Conservation (phyloP, 2,329 filamentous ascomycete species). For the Cladosporium cucumerinum region DNA sequence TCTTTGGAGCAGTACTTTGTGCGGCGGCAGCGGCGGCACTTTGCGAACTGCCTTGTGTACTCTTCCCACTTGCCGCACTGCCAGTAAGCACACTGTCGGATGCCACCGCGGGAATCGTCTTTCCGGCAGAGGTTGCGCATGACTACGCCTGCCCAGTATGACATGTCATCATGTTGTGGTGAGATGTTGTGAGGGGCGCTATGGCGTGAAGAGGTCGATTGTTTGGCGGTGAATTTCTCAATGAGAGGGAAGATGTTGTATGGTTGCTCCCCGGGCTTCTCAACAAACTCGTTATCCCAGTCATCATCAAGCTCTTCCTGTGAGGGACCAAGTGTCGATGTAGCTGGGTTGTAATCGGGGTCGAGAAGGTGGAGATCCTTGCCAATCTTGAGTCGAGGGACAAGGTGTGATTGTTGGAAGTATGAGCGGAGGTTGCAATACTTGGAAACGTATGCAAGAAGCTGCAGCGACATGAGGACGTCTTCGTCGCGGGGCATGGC, state of each 20-base stretch:
- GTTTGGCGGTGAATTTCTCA: conserved; percentile 92
- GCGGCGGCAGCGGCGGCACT: conserved; percentile 89
- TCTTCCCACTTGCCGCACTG: conserved; percentile 99
- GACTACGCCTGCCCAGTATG: conserved; percentile 98
- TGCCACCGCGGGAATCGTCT: conserved; percentile 89
- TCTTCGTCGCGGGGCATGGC: conserved; percentile 97
- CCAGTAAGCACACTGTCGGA: conserved; percentile 96
- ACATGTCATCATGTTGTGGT: conserved; percentile 63
- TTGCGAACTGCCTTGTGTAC: conserved; percentile 93
- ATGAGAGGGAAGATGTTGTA: conserved; percentile 93
- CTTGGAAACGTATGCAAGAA: conserved; percentile 96
- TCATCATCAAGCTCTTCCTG: conserved; percentile 64
- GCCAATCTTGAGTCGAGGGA: conserved; percentile 86
- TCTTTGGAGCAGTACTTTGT: conserved; percentile 97
- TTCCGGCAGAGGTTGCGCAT: conserved; percentile 99
- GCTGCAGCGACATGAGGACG: conserved; percentile 94
- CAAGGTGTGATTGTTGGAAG: conserved; percentile 91
- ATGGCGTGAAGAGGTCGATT: conserved; percentile 58
- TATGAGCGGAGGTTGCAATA: conserved; percentile 95
- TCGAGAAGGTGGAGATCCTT: conserved; percentile 79
- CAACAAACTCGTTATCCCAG: conserved; percentile 81
- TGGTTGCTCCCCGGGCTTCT: conserved; percentile 29
- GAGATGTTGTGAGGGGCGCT: conserved; percentile 22
- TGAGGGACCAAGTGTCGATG: conserved; percentile 31
- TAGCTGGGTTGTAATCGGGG: conserved; percentile 53